Evolutionary conservation across 2,329 filamentous ascomycete genomes (phyloP).

Genomic region (Verticillium longisporum): DNA sequence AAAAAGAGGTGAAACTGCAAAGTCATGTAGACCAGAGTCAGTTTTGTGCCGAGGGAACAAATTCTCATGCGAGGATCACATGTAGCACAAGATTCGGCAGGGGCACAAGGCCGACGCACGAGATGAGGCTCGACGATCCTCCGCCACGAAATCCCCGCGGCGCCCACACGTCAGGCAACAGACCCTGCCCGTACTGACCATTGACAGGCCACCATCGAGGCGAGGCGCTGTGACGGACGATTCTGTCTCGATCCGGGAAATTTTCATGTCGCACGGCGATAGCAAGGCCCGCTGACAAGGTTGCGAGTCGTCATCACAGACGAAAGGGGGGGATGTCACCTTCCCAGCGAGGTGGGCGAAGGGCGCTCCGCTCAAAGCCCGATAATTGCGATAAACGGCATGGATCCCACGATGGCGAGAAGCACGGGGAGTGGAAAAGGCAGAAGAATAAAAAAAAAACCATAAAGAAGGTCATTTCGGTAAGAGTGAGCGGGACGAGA

Average conservation of each 20-base stretch:
- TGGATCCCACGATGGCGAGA: not conserved
- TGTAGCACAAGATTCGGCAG: not conserved
- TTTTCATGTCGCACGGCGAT: not conserved
- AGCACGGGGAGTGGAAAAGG: not conserved
- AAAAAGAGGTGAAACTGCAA: not conserved
- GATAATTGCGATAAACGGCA: not conserved
- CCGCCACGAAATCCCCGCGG: not conserved
- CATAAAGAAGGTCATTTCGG: not conserved
- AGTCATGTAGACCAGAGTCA: not conserved
- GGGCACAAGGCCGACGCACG: not conserved
- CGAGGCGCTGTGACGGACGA: not conserved
- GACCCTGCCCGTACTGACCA: not conserved
- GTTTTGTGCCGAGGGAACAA: not conserved
- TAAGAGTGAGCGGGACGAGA: not conserved
- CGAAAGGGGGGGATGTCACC: not conserved
- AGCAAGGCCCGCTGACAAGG: not conserved
- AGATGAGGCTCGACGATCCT: not conserved
- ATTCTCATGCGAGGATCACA: not conserved
- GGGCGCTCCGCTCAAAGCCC: not conserved
- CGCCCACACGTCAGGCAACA: not conserved
- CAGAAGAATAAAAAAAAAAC: not conserved
- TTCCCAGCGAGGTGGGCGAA: not conserved
- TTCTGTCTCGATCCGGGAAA: not conserved
- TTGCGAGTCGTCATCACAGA: not conserved
- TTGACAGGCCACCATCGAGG: not conserved